Conservation (phyloP, 192 early-diverging fungal species). For the Backusella australiensis region DNA sequence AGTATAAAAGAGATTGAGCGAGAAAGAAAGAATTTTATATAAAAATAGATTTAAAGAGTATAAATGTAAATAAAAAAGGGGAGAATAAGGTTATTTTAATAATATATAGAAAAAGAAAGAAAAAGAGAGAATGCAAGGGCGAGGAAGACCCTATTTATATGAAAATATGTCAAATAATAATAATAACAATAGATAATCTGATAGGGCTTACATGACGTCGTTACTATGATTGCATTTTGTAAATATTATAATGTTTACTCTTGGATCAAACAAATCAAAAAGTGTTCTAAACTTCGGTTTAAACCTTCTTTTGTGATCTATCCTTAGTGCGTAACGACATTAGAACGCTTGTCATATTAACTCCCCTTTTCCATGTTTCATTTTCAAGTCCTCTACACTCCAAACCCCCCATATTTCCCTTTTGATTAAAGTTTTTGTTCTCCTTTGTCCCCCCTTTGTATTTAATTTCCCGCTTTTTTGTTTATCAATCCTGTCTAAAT, state of each 20-base stretch:
- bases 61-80: neutral
- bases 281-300: neutral
- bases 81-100: neutral
- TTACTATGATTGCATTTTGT: neutral
- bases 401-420: neutral
- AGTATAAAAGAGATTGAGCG: neutral
- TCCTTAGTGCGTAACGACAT: neutral
- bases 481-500: neutral
- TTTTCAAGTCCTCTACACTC: neutral
- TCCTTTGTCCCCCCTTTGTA: neutral
- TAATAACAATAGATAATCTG: neutral
- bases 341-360: neutral
- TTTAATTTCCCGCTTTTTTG: neutral
- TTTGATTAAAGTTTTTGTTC: neutral
- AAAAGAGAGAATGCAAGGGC: neutral
- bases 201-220: neutral
- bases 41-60: neutral
- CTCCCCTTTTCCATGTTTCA: neutral
- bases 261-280: neutral
- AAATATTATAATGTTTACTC: neutral
- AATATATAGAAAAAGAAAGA: neutral
- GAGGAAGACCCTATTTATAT: neutral
- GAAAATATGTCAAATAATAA: neutral
- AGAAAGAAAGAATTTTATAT: slow-evolving; percentile 9
- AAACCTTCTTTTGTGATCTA: neutral